Evolutionary conservation across 2,329 filamentous ascomycete genomes (phyloP).

Genomic region (Ophiosphaerella herpotricha): DNA sequence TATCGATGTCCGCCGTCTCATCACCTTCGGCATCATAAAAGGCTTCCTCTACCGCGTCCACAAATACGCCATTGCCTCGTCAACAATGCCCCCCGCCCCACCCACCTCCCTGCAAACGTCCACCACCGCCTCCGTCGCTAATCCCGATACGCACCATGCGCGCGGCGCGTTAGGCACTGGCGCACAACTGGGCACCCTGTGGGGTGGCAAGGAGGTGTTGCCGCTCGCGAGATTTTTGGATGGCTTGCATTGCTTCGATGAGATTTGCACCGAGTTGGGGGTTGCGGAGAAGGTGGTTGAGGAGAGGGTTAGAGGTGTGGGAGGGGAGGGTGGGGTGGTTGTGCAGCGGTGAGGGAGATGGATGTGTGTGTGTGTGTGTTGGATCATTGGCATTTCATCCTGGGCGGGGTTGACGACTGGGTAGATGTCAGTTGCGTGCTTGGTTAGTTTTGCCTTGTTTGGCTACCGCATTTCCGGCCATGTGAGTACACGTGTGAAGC

Average conservation of each 20-base stretch:
- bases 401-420: too few species aligned
- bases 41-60: conserved; percentile 91
- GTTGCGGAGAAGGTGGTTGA: conserved; percentile 72
- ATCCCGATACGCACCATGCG: conserved; percentile 1
- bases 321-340: conserved; percentile 39
- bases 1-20: conserved; percentile 86
- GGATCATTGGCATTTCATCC: too few species aligned
- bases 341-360: conserved; percentile 20
- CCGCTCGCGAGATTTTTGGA: conserved; percentile 71
- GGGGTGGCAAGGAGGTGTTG: conserved; percentile 24
- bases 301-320: conserved; percentile 62
- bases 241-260: conserved; percentile 77
- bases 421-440: too few species aligned
- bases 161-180: too few species aligned
- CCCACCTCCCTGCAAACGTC: conserved; percentile 31
- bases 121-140: conserved; percentile 17
- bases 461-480: too few species aligned
- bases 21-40: conserved; percentile 96
- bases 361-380: too few species aligned
- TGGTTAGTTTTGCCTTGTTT: too few species aligned
- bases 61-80: conserved; percentile 74
- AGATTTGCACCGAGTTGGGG: conserved; percentile 78
- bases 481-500: too few species aligned
- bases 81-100: conserved; percentile 28
- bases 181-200: too few species aligned